Evolutionary conservation across 1,284 basidiomycete genomes (phyloP), one percentile per base, ranked within the genome.

Genomic region (Dichomitus squalens): DNA sequence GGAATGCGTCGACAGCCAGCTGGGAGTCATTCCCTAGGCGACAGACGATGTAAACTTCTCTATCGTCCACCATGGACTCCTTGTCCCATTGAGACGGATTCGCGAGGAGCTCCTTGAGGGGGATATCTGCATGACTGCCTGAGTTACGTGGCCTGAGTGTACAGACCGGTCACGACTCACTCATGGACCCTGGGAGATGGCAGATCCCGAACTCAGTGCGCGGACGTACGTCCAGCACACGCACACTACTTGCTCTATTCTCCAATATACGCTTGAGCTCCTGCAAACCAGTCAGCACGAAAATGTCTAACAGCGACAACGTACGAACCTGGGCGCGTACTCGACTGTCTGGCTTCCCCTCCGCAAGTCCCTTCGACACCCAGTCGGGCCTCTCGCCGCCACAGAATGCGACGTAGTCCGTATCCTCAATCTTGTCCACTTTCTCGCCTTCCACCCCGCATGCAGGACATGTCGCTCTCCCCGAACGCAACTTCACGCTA

Each of bases 21-120:
- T 94, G 90, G 0, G 95, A 97, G 72, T 98, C 96, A 70, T 98
- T 98, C 0, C 96, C 96, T 20, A 95, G 78, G 21, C 94, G 82
- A 72, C 96, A 98, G 34, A 98, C 73, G 23, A 98, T 77, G 80
- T 55, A 84, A 69, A 35, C 79, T 60, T 18, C 58, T 40, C 48
- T 43, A 3, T 2, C 34, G 7, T 49, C 41, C 21, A 14, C 35
- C 1, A 16, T 31, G 1, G 20, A 9, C 11, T 21, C 8, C 25
- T 9, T 20, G 29, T 39, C 3, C 14, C 27, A 34, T 18, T 9
- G 61, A 4, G 67, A 61, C 0, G 92, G 91, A 59, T 87, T 73
- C 3, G 82, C 81, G 9, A 88, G 75, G 0, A 94, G 72, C 31
- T 81, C 75, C 29, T 77, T 72, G 9, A 94, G 75, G 0, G 92